Percentiles rank a stretch among this genome's conserved stretches.
Evolutionary conservation across 306 rosid genomes (phyloP).

Genomic region (Cicer chorassanicum): DNA sequence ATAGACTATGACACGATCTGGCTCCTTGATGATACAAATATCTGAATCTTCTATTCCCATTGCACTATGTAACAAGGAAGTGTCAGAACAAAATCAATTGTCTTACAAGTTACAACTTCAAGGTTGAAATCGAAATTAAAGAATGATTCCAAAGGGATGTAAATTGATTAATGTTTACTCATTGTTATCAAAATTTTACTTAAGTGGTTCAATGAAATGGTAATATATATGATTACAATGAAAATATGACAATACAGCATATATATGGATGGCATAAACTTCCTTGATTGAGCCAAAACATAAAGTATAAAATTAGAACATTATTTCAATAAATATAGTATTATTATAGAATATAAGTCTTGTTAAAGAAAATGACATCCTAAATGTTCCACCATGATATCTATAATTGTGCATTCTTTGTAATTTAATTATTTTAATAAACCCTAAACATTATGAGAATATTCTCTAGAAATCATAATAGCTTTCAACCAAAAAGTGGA

Average conservation of each 20-base stretch:
- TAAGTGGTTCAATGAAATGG: no score
- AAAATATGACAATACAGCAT: no score
- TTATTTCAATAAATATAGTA: background rate
- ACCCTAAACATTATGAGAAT: conserved; percentile 30
- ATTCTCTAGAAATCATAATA: conserved; percentile 19
- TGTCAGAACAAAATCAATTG: conserved; percentile 9
- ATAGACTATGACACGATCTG: conserved; percentile 69
- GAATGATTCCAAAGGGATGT: no score
- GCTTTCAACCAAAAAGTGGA: conserved; percentile 37
- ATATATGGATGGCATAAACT: no score
- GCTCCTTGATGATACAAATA: conserved; percentile 87
- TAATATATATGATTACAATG: no score
- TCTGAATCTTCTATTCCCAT: conserved; percentile 85
- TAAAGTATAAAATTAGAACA: background rate
- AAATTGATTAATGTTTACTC: no score
- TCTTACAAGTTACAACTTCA: background rate
- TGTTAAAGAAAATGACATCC: background rate
- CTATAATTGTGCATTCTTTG: conserved; percentile 4
- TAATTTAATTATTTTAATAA: conserved; percentile 10
- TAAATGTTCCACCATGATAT: conserved; percentile 6
- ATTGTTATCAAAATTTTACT: no score
- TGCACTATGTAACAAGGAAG: conserved; percentile 56
- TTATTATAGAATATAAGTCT: no score
- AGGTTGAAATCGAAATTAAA: background rate
- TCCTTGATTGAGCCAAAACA: no score